Percentiles rank a stretch among this genome's conserved stretches.
Evolutionary conservation across 176 grass and related monocot genomes (phyloP).

Genomic region (Raddia guianensis): DNA sequence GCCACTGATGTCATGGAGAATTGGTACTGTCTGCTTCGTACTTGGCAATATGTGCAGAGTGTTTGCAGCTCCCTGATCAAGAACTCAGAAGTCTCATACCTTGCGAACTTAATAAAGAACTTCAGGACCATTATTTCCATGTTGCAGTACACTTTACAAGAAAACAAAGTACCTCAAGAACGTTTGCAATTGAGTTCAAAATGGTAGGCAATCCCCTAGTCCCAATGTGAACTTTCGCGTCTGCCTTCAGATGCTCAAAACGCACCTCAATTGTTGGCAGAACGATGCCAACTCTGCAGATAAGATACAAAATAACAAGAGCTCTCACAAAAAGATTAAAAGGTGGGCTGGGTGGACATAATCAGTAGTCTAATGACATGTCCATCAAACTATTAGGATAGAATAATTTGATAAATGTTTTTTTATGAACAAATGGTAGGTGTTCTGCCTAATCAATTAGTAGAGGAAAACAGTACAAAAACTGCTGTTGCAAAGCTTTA

Average conservation of each 20-base stretch:
- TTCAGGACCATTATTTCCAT: not conserved
- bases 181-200: slow-evolving; percentile 37
- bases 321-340: not conserved
- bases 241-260: slow-evolving; percentile 42
- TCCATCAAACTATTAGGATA: not conserved
- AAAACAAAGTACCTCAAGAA: slow-evolving; percentile 45
- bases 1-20: slow-evolving; percentile 31
- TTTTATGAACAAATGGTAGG: too few relatives aligned
- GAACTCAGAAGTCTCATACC: not conserved
- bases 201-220: slow-evolving; percentile 49
- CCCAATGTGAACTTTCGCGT: slow-evolving; percentile 39
- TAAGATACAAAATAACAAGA: not conserved
- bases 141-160: not conserved
- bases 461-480: too few relatives aligned
- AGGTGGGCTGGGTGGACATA: not conserved
- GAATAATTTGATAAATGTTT: not conserved
- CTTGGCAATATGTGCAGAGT: slow-evolving; percentile 29
- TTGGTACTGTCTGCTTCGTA: slow-evolving; percentile 10
- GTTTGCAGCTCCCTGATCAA: slow-evolving; percentile 21
- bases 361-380: not conserved
- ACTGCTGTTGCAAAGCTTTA: too few relatives aligned
- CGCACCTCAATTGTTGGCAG: slow-evolving; percentile 56
- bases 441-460: too few relatives aligned
- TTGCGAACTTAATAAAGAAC: not conserved
- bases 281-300: slow-evolving; percentile 47